A percentile compares a stretch with the other conserved stretches of the same genome.
Evolutionary conservation across 2,329 filamentous ascomycete genomes (phyloP).

Genomic region (Fusarium incarnatum): DNA sequence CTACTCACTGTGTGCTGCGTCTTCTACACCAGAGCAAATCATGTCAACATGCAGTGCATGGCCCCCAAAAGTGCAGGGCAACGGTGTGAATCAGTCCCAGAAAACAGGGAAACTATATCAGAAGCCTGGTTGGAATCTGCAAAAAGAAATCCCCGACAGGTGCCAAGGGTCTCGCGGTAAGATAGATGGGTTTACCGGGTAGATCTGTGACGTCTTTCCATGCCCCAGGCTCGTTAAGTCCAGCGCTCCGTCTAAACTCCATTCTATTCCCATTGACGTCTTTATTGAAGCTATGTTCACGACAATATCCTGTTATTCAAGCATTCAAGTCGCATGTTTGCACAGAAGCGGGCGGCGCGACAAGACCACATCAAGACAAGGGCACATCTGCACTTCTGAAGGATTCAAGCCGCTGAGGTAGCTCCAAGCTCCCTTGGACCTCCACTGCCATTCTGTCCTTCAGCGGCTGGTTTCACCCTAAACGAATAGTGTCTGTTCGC

Average conservation of each 20-base stretch:
- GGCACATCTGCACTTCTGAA: background rate
- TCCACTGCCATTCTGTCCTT: conserved; percentile 1
- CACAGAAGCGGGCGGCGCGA: background rate
- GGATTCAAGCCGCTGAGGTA: conserved; percentile 30
- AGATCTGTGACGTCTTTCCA: conserved; percentile 30
- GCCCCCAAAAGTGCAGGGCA: background rate
- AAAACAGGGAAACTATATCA: conserved; percentile 15
- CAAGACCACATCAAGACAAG: background rate
- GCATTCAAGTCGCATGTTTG: background rate
- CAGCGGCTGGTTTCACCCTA: conserved; percentile 23
- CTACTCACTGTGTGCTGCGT: background rate
- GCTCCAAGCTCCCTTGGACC: conserved; percentile 9
- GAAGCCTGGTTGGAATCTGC: conserved; percentile 2
- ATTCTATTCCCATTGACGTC: conserved; percentile 1
- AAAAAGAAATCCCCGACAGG: conserved; percentile 25
- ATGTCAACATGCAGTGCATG: conserved; percentile 1
- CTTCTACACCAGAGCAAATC: background rate
- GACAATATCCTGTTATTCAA: background rate
- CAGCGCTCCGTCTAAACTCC: conserved; percentile 33
- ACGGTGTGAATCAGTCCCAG: background rate
- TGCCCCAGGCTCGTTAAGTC: conserved; percentile 22
- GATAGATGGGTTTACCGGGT: background rate
- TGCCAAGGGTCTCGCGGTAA: background rate
- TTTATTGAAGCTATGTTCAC: background rate
- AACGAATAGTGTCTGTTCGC: conserved; percentile 2